Evolutionary conservation across 192 early-diverging fungal genomes (phyloP).

Genomic region (Chytriomyces sp.): DNA sequence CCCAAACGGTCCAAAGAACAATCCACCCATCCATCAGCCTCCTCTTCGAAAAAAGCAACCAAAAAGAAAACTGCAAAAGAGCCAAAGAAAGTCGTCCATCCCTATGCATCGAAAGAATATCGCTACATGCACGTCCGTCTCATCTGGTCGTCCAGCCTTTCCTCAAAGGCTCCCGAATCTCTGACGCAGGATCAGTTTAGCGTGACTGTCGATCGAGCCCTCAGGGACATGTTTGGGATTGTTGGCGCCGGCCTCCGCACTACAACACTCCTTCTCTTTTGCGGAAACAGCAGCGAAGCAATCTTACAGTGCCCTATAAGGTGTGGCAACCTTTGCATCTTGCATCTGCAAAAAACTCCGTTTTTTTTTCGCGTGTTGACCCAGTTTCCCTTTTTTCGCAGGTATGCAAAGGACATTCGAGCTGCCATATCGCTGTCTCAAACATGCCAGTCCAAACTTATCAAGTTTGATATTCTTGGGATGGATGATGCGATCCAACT

Average conservation of each 20-base stretch:
- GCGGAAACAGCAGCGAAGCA: background rate
- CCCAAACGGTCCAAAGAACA: background rate
- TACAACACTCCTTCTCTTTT: background rate
- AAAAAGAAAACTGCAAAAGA: background rate
- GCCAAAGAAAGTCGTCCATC: background rate
- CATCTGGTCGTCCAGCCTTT: background rate
- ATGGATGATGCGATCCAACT: background rate
- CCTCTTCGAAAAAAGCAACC: background rate
- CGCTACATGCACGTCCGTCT: constrained; percentile 2
- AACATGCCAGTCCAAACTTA: background rate
- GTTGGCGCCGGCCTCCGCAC: background rate
- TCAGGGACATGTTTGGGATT: background rate
- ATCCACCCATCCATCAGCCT: background rate
- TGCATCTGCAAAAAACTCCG: too few relatives aligned
- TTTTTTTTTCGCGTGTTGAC: too few relatives aligned
- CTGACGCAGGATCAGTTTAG: background rate
- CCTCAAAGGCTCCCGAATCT: background rate
- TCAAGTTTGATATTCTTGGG: background rate
- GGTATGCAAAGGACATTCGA: background rate
- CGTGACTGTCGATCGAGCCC: background rate
- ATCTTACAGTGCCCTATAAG: background rate
- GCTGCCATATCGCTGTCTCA: background rate
- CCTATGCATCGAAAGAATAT: background rate
- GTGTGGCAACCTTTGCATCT: background rate
- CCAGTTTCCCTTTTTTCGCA: background rate